Conservation (phyloP, 371 early-diverging fungal genomes). For the Coemansia sp. region DNA sequence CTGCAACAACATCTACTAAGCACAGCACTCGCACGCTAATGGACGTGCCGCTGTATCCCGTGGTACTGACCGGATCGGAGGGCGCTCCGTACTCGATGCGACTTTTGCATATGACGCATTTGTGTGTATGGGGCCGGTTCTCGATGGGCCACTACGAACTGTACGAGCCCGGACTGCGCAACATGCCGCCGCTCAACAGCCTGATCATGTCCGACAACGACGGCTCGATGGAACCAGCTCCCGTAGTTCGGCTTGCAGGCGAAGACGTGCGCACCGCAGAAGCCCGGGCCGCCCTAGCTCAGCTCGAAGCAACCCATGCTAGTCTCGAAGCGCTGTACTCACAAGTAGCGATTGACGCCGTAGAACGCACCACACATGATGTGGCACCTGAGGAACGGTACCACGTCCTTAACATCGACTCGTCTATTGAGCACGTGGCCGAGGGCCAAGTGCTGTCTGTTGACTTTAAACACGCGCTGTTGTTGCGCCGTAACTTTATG, state of each 20-base stretch:
- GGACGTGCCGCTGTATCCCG: slow-evolving; percentile 44
- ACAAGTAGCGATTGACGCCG: slow-evolving; percentile 31
- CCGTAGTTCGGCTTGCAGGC: neutral
- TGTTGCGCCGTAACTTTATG: slow-evolving; percentile 14
- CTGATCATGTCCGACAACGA: slow-evolving; percentile 13
- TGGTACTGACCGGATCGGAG: slow-evolving; percentile 35
- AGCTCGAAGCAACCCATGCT: slow-evolving; percentile 29
- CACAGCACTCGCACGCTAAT: slow-evolving; percentile 31
- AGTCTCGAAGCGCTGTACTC: slow-evolving; percentile 42
- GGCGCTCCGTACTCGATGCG: slow-evolving; percentile 51
- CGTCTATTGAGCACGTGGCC: slow-evolving; percentile 26
- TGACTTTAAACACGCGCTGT: slow-evolving; percentile 37
- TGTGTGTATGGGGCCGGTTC: slow-evolving; percentile 49
- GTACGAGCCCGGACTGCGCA: slow-evolving; percentile 41
- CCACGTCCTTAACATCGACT: slow-evolving; percentile 46
- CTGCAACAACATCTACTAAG: too few relatives aligned
- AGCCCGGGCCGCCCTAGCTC: slow-evolving; percentile 21
- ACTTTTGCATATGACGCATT: slow-evolving; percentile 43
- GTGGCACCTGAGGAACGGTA: slow-evolving; percentile 39
- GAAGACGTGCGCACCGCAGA: neutral
- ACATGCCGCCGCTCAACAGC: slow-evolving; percentile 41
- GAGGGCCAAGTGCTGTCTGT: slow-evolving; percentile 32
- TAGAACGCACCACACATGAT: slow-evolving; percentile 14
- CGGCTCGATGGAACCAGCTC: neutral
- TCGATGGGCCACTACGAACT: slow-evolving; percentile 48